Conservation (phyloP, 73 alveolate species). For the Stentor coeruleus region DNA sequence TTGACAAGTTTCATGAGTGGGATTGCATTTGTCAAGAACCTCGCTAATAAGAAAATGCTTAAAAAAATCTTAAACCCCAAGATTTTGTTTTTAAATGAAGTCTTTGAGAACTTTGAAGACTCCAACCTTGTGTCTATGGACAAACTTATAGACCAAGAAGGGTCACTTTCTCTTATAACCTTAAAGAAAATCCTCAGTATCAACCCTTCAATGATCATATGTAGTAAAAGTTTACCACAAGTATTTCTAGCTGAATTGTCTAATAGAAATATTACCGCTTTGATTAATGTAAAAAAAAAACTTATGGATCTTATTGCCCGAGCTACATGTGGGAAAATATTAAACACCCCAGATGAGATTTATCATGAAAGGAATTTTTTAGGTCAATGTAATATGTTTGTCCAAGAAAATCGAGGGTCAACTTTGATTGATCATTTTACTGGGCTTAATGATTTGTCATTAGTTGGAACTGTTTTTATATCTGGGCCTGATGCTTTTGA, state of each 20-base stretch:
- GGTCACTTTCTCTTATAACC: not conserved
- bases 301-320: not conserved
- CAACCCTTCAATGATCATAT: not conserved
- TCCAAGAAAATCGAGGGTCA: not conserved
- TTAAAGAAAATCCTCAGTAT: slow-evolving; percentile 16
- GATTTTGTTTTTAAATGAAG: not conserved
- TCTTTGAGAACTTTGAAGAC: not conserved
- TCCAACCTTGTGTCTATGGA: not conserved
- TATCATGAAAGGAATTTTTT: not conserved
- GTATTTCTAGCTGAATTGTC: not conserved
- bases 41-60: not conserved
- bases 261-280: not conserved
- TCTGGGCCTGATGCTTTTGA: not conserved
- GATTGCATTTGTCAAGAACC: not conserved
- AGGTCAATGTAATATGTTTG: slow-evolving; percentile 4
- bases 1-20: not conserved
- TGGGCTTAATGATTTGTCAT: not conserved
- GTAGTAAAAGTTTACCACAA: not conserved
- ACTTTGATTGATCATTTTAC: not conserved
- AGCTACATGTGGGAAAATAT: not conserved
- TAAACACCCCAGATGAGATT: not conserved
- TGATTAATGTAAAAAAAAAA: not conserved
- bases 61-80: not conserved
- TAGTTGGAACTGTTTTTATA: not conserved
- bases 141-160: not conserved